Evolutionary conservation across 208 protist species (phyloP), one percentile per base, ranked within the genome.

Genomic region (Trypanosoma lewisi): DNA sequence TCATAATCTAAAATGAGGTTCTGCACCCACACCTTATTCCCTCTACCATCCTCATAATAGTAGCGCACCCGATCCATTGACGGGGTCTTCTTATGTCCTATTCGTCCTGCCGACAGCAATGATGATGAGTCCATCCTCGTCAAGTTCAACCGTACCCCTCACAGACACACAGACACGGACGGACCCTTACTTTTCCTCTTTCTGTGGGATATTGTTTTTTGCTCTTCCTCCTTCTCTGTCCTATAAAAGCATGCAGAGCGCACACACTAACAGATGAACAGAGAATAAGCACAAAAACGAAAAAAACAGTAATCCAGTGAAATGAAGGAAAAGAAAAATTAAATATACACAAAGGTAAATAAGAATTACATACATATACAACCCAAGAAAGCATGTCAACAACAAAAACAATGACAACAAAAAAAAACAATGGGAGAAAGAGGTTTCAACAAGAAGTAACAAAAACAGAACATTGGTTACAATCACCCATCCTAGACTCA

Each of bases 11-110:
- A 27, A 14, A 16, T 66, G 4, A 67, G 54, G n/a, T 73, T 64
- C 19, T 65, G 67, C 48, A 73, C 67, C 67, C 67, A 73, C 23
- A 73, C 59, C 31, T 54, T 66, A 58, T 60, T 60, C 30, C 67
- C 67, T 31, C 58, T 45, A 5, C 57, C 67, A 45, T 73, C 67
- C 41, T 67, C 58, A 45, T 73, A 73, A 41, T 60, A 66, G 45
- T 65, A 71, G 11, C 55, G 65, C 7, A 63, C 1, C 14, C 0
- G 42, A 48, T 55, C 36, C 2, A 2, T 17, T 36, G 37, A 11
- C 21, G 31, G 34, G 5, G 45, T 11, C 8, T 17, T 48, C 1
- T 42, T 51, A 19, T 7, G 2, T 33, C 27, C 33, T 27, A 37
- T 48, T 19, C 23, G 34, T 5, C 21, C 14, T 34, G 45, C 0